Conservation (phyloP, 805 yeast species). For the Candida qinlingensis region DNA sequence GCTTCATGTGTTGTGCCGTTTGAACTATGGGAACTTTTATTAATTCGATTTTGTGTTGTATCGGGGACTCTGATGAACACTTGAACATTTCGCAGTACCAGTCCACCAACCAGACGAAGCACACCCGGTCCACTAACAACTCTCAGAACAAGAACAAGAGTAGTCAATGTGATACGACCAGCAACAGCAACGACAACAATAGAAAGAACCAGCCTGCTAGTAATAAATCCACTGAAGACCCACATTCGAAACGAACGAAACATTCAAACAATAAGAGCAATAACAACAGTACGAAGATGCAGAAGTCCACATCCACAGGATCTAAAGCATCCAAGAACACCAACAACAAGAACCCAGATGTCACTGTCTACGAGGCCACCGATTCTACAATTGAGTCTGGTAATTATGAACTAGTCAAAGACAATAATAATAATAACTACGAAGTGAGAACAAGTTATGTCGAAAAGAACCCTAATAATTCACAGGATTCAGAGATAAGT, state of each 20-base stretch:
- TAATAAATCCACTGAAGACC: too few species aligned
- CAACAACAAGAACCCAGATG: constrained; percentile 16
- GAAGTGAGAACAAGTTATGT: constrained; percentile 5
- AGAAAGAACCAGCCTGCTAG: too few species aligned
- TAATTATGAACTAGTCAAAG: neutral
- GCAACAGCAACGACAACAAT: too few species aligned
- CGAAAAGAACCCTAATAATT: constrained; percentile 6
- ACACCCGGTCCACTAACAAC: constrained; percentile 1
- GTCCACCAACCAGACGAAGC: constrained; percentile 11
- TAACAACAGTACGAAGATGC: neutral
- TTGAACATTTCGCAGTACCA: constrained; percentile 14
- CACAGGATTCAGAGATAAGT: constrained; percentile 21
- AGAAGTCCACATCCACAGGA: neutral
- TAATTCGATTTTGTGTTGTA: constrained; percentile 31
- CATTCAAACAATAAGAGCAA: neutral
- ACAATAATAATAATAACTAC: constrained; percentile 1
- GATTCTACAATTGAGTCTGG: constrained; percentile 21
- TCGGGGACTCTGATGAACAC: constrained; percentile 20
- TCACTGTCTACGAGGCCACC: constrained; percentile 26
- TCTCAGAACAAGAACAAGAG: neutral
- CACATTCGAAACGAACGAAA: neutral
- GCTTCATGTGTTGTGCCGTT: neutral
- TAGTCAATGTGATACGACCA: neutral
- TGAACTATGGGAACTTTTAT: constrained; percentile 30
- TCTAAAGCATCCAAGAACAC: too few species aligned